Percentiles rank a stretch among this genome's conserved stretches.
These are phyloP conservation scores for Solanum hybrid DNA, from an alignment of 305 asterid species.

Conservation along the genomic window DNA sequence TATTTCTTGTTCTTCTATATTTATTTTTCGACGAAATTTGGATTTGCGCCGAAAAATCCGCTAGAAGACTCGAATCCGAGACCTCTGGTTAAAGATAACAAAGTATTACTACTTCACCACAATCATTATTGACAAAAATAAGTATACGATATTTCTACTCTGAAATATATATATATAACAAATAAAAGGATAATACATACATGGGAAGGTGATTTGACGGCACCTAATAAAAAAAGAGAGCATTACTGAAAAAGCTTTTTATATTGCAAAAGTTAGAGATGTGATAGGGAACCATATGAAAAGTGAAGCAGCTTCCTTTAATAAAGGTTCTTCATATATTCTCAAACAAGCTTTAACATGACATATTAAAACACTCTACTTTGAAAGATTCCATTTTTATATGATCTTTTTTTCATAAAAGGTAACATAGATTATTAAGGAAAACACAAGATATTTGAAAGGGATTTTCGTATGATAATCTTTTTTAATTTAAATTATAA, in stretches of 20 bases:
- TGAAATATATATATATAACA: too few species aligned
- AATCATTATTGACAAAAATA: too few species aligned
- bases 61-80: rapidly evolving
- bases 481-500: not conserved
- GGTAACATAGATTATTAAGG: not conserved
- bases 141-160: not conserved
- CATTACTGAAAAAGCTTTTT: not conserved
- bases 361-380: not conserved
- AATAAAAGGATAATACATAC: too few species aligned
- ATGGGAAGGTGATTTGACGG: not conserved
- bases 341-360: not conserved
- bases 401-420: not conserved
- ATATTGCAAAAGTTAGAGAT: not conserved
- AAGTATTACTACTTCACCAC: too few species aligned
- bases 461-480: not conserved
- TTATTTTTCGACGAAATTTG: not conserved
- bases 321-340: not conserved
- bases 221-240: not conserved
- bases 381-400: not conserved
- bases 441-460: not conserved
- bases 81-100: too few species aligned
- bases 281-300: not conserved
- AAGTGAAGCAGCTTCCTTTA: not conserved
- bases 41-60: rapidly evolving
- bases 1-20: too few species aligned